Base-by-base conservation (phyloP, 2,329 filamentous ascomycete species). In the Hymenoscyphus salicellus region DNA sequence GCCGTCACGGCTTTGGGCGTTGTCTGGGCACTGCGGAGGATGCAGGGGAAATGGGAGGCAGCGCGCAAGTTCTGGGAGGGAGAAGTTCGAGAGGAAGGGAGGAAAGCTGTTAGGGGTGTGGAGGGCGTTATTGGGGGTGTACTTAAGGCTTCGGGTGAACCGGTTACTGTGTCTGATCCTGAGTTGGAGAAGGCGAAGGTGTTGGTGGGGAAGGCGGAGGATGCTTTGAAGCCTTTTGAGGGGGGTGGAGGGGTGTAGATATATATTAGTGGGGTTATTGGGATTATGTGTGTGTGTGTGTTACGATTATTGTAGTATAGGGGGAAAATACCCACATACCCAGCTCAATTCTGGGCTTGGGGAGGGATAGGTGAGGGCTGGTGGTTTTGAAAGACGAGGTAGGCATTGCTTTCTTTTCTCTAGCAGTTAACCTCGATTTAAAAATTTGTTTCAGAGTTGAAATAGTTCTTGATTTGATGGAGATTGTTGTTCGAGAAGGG, bases 51-150 rank as follows among this genome's bases (percentile, higher is more conserved):
- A 70, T 89, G 87, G 87, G 86, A 89, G 70, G 76, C 79, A 2
- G 86, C 85, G 2, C 79, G 86, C 32, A 74, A 73, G 6, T 88
- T 84, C 72, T 89, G 87, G 87, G 84, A 89, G 72, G 84, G 82
- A 1, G 86, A 89, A 69, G 86, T 89, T n/a, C 80, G 85, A 46
- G 87, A 89, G 67, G 86, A 89, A 65, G 87, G 87, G 1, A 82
- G 86, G 69, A 88, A 87, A 75, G 84, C 86, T 5, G 81, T 89
- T 6, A 77, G 84, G 62, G 82, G 78, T 4, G 81, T 83, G 1
- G 86, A 89, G 73, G 77, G 79, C 55, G 83, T 81, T 58, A 77
- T 88, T 30, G 79, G 76, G 0, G 75, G 80, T 10, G 79, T 82
- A 23, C 73, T 89, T 17, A 77, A 63, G 20, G 62, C 33, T 2